phyloP scores from a whole-genome alignment of 495 filamentous ascomycete genomes.

The Entonaema liquescens region DNA sequence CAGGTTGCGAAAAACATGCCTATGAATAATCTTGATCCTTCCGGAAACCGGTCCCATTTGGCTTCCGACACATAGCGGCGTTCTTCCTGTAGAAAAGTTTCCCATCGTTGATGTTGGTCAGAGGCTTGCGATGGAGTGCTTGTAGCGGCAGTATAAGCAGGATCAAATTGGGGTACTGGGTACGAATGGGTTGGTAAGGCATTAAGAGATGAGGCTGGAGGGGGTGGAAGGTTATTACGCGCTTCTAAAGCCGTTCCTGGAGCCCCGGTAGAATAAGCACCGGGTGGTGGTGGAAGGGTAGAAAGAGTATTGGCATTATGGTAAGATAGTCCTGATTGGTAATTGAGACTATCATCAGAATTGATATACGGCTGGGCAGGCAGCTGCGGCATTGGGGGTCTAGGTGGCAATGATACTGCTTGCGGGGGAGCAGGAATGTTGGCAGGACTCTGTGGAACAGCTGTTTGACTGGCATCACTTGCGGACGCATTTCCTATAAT shows the following conservation, averaged over 20 bases:
- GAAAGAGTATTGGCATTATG: slow-evolving; percentile 51
- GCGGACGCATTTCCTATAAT: slow-evolving; percentile 57
- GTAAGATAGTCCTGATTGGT: slow-evolving; percentile 39
- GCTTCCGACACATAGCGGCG: slow-evolving; percentile 84
- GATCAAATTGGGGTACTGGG: slow-evolving; percentile 35
- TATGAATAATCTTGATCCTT: slow-evolving; percentile 87
- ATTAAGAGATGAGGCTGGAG: slow-evolving; percentile 64
- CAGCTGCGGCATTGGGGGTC: slow-evolving; percentile 60
- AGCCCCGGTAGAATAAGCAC: slow-evolving; percentile 59
- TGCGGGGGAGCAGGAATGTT: slow-evolving; percentile 55
- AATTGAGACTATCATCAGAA: slow-evolving; percentile 35
- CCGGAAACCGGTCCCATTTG: slow-evolving; percentile 92
- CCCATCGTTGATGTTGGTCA: slow-evolving; percentile 78
- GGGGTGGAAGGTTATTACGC: slow-evolving; percentile 65
- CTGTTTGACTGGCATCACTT: slow-evolving; percentile 23
- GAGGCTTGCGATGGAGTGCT: slow-evolving; percentile 48
- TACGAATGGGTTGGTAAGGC: slow-evolving; percentile 32
- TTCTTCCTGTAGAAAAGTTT: slow-evolving; percentile 83
- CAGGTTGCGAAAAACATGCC: slow-evolving; percentile 65
- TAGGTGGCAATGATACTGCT: slow-evolving; percentile 62
- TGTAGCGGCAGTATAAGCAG: slow-evolving; percentile 32
- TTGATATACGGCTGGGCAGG: slow-evolving; percentile 31
- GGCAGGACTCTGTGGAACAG: slow-evolving; percentile 31
- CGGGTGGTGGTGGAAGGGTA: slow-evolving; percentile 53
- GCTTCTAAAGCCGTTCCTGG: slow-evolving; percentile 64